phyloP scores from a whole-genome alignment of 2,329 filamentous ascomycete species.

The Neobulgaria alba region DNA sequence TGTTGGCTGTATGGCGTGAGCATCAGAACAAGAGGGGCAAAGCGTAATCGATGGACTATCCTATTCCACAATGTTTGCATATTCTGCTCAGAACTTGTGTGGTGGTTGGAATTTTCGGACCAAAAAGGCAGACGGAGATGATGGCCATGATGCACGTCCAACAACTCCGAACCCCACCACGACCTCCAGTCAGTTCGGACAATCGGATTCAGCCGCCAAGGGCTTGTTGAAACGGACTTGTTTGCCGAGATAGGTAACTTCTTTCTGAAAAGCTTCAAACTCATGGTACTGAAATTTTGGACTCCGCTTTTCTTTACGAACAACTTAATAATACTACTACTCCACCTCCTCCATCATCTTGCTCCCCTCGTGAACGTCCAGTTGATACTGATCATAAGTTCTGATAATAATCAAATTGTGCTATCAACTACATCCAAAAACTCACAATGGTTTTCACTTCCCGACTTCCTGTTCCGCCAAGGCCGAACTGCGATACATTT shows the following conservation, averaged over 20 bases:
- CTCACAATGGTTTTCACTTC: neutral
- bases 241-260: neutral
- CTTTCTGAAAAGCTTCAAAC: neutral
- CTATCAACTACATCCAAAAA: neutral
- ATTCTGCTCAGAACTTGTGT: neutral
- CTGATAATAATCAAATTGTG: neutral
- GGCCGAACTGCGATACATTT: neutral
- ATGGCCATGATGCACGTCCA: neutral
- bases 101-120: neutral
- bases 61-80: neutral
- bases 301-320: neutral
- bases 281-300: neutral
- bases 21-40: neutral
- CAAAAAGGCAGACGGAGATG: neutral
- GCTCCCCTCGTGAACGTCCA: neutral
- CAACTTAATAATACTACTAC: neutral
- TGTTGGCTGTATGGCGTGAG: neutral
- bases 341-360: neutral
- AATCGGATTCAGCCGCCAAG: neutral
- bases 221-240: neutral
- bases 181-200: neutral
- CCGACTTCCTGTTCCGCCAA: neutral
- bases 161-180: neutral
- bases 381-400: neutral
- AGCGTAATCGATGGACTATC: neutral